Percentiles rank a stretch among this genome's conserved stretches.
Conservation (phyloP, 345 rosid species). For the Eucalyptus virginea region DNA sequence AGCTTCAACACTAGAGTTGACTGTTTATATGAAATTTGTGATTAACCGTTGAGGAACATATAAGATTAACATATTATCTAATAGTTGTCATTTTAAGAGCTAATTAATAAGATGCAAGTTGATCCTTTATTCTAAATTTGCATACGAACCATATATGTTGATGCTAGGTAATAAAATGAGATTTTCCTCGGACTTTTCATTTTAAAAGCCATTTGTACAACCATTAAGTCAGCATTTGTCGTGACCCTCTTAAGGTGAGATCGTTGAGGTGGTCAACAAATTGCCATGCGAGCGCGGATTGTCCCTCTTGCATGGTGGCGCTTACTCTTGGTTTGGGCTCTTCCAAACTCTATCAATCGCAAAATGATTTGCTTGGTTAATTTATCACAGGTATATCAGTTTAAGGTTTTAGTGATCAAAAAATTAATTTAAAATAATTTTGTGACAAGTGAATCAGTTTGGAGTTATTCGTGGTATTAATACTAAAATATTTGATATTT, state of each 20-base stretch:
- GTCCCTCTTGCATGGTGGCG: background rate
- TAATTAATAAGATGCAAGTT: background rate
- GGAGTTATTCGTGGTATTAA: too few relatives aligned
- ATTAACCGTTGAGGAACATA: too few relatives aligned
- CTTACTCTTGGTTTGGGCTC: background rate
- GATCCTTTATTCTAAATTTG: background rate
- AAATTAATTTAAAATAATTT: too few relatives aligned
- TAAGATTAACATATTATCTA: too few relatives aligned
- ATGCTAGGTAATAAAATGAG: background rate
- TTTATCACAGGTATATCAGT: accelerated
- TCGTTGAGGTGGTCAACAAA: background rate
- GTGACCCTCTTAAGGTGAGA: background rate
- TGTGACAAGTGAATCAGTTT: too few relatives aligned
- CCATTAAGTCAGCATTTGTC: background rate
- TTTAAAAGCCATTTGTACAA: background rate
- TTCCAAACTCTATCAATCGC: background rate
- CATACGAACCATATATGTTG: background rate
- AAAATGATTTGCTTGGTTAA: too few relatives aligned
- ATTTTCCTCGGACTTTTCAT: background rate
- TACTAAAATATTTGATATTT: too few relatives aligned
- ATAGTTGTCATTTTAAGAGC: background rate
- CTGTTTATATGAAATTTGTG: too few relatives aligned
- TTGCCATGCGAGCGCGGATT: background rate
- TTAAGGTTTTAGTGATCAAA: too few relatives aligned
- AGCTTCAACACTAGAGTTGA: too few relatives aligned